Base-by-base conservation (phyloP, 1,284 basidiomycete species). In the Ustilago cynodontis region DNA sequence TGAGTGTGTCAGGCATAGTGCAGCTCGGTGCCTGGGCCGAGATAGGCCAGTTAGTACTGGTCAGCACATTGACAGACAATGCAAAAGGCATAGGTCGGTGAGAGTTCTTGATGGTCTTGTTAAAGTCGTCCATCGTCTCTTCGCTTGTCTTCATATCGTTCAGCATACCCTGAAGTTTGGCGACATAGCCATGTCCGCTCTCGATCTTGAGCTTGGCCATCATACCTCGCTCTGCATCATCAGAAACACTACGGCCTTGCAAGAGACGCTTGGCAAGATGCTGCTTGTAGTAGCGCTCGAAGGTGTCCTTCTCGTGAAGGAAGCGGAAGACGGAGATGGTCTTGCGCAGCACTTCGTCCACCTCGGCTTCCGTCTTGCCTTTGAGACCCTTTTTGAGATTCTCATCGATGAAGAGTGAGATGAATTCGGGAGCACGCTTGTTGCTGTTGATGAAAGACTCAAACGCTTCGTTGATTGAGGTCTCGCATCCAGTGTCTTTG, bases 81-180 rank as follows among this genome's bases (percentile, higher is more conserved):
- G 95, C 93, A 71, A 95, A 89, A 4, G 90, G 88, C 18, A 91
- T 90, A 10, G 90, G 86, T 91, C 94, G 81, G 6, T 66, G 51
- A 67, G 59, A 59, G 67, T 89, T 90, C 45, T 88, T 87, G 28
- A 92, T 82, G 80, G 92, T 88, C 24, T 88, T 88, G 59, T 89
- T 89, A 86, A 94, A 99, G 5, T 90, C 90, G 58, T 90, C 88
- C 88, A 93, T 94, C 9, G 91, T 92, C 64, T 99, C 97, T 28
- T 89, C 88, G 20, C 94, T 96, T 41, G 97, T 87, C 82, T 92
- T 94, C 91, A 99, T 96, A 85, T 99, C 97, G 80, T 95, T 91
- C 89, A 99, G 96, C 97, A 99, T 99, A 61, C 97, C 96, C 86
- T 99, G 96, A 78, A 99, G 88, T 86, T 97, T 97, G 87, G 98